Percentiles rank a stretch among this genome's conserved stretches.
phyloP scores from a whole-genome alignment of 1,139 yeast species.

The Scheffersomyces segobiensis region DNA sequence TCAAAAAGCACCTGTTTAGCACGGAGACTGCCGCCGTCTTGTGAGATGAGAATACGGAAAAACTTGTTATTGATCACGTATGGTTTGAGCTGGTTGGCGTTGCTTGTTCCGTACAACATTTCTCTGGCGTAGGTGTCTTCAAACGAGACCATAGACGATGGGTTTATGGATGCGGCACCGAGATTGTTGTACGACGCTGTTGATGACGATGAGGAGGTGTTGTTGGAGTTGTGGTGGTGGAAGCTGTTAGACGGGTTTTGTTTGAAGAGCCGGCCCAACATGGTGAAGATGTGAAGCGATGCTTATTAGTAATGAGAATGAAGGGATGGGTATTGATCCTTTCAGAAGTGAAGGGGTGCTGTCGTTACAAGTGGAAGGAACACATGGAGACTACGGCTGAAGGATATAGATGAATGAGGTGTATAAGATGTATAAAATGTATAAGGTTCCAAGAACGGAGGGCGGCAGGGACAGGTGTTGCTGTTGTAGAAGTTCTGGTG shows the following conservation, averaged over 20 bases:
- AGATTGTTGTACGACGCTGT: not conserved
- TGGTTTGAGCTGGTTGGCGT: conserved; percentile 28
- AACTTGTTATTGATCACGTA: conserved; percentile 32
- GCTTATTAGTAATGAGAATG: not conserved
- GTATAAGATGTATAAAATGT: not conserved
- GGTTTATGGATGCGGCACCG: not conserved
- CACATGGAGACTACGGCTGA: not conserved
- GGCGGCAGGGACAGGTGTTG: not conserved
- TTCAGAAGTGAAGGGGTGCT: not conserved
- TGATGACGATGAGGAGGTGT: not conserved
- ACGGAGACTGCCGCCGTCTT: conserved; percentile 53
- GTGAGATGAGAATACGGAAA: conserved; percentile 49
- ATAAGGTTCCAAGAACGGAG: not conserved
- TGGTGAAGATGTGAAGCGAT: conserved; percentile 1
- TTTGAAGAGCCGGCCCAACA: conserved; percentile 18
- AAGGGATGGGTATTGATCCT: not conserved
- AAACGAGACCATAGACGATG: conserved; percentile 21
- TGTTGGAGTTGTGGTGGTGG: not conserved
- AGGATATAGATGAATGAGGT: not conserved
- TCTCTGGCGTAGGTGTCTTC: conserved; percentile 47
- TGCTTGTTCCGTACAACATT: conserved; percentile 43
- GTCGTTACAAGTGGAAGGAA: not conserved
- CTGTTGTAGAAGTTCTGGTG: not conserved
- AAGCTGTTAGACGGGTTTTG: conserved; percentile 6
- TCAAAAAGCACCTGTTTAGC: conserved; percentile 52